These are phyloP conservation scores for Fusarium ambrosium DNA, from an alignment of 2,329 filamentous ascomycete genomes.

Conservation along the genomic window DNA sequence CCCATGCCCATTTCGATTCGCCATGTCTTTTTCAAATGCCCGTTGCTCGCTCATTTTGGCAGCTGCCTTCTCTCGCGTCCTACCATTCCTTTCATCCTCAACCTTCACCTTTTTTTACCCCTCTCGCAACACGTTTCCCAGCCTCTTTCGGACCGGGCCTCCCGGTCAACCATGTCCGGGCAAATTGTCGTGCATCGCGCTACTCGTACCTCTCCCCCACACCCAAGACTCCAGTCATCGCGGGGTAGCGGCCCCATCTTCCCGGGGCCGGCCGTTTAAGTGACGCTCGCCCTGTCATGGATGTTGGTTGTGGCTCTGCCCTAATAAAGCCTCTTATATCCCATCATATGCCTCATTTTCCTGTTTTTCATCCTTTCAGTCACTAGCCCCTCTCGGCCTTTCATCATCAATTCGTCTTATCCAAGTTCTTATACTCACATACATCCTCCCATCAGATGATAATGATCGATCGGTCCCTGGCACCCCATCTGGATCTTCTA, in stretches of 20 bases:
- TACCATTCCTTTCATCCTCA: conserved; percentile 8
- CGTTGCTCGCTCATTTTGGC: conserved; percentile 1
- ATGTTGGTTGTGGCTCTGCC: conserved; percentile 20
- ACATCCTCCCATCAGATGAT: conserved; percentile 31
- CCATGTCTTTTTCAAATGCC: not conserved
- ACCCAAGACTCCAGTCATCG: conserved; percentile 38
- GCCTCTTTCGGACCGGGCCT: conserved; percentile 14
- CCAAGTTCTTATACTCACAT: conserved; percentile 23
- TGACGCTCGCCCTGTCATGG: conserved; percentile 34
- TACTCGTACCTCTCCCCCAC: conserved; percentile 38
- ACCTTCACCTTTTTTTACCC: conserved; percentile 7
- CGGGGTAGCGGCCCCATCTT: conserved; percentile 44
- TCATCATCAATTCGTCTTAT: not conserved
- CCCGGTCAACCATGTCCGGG: conserved; percentile 27
- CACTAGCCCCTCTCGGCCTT: conserved; percentile 16
- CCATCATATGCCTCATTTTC: conserved; percentile 33
- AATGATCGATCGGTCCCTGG: conserved; percentile 26
- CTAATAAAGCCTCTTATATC: conserved; percentile 31
- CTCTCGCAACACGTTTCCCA: conserved; percentile 14
- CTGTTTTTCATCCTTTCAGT: conserved; percentile 34
- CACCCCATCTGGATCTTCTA: conserved; percentile 40
- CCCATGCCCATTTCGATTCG: conserved; percentile 24
- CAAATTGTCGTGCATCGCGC: conserved; percentile 16
- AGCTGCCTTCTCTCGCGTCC: not conserved
- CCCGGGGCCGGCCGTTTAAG: conserved; percentile 39